Percentiles rank a stretch among this genome's conserved stretches.
Evolutionary conservation across 257 asterid genomes (phyloP).

Genomic region (Jacaranda copaia): DNA sequence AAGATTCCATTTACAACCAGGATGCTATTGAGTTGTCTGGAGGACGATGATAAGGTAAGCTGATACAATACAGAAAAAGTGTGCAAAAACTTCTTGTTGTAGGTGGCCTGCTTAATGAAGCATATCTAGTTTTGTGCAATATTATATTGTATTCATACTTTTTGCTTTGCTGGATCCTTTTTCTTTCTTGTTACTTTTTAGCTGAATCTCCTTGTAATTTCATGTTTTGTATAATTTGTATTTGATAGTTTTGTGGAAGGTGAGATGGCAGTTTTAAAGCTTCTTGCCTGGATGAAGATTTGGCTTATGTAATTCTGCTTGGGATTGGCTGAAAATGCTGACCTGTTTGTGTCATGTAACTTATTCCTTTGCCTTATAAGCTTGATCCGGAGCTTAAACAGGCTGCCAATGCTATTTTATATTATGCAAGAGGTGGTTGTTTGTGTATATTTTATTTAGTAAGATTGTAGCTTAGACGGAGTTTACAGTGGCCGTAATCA

Average conservation of each 20-base stretch:
- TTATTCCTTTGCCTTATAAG: too few species aligned
- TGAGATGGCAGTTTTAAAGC: not conserved
- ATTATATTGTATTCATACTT: conserved; percentile 5
- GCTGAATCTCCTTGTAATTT: not conserved
- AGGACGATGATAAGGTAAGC: conserved; percentile 70
- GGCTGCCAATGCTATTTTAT: too few species aligned
- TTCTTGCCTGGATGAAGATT: not conserved
- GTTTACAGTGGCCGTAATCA: too few species aligned
- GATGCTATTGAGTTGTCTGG: conserved; percentile 88
- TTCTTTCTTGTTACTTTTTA: not conserved
- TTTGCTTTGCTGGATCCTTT: not conserved
- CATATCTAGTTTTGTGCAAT: conserved; percentile 11
- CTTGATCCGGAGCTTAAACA: too few species aligned
- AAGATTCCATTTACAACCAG: conserved; percentile 70
- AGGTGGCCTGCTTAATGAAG: not conserved
- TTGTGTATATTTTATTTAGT: too few species aligned
- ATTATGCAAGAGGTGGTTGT: too few species aligned
- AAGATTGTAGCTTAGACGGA: too few species aligned
- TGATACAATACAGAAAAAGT: not conserved
- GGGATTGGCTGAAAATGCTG: conserved; percentile 22
- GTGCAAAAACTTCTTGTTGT: conserved; percentile 13
- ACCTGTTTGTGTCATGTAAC: too few species aligned
- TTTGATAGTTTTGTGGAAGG: not conserved
- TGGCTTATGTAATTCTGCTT: conserved; percentile 21
- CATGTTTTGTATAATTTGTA: not conserved